Evolutionary conservation across 345 rosid genomes (phyloP).

Genomic region (Adansonia digitata): DNA sequence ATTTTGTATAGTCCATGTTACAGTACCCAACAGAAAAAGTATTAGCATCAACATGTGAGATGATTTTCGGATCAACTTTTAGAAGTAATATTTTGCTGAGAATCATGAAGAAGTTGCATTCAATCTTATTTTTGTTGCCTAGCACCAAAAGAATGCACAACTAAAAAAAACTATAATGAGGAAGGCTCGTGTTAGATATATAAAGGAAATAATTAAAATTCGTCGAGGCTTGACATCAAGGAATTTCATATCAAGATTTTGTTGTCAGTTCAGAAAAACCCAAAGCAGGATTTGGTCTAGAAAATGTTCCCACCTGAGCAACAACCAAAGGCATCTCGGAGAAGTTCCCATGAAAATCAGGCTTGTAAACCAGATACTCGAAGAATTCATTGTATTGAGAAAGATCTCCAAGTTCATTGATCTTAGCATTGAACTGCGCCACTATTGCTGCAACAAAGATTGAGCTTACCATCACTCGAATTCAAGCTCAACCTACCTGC

Average conservation of each 20-base stretch:
- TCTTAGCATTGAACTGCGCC: constrained; percentile 41
- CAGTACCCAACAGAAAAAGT: not conserved
- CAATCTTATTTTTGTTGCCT: too few species aligned
- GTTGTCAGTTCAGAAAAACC: not conserved
- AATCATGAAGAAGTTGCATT: not conserved
- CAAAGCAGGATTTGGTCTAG: not conserved
- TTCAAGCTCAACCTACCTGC: constrained; percentile 51
- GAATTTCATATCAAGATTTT: not conserved
- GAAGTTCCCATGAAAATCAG: constrained; percentile 35
- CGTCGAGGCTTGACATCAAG: not conserved
- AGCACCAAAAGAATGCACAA: not conserved
- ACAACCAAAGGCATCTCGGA: constrained; percentile 56
- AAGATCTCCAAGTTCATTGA: constrained; percentile 55
- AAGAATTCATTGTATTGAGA: constrained; percentile 44
- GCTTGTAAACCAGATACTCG: constrained; percentile 49
- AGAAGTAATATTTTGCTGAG: too few species aligned
- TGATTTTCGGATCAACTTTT: too few species aligned
- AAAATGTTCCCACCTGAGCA: constrained; percentile 43
- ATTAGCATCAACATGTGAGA: too few species aligned
- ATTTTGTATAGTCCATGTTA: not conserved
- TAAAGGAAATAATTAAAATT: not conserved
- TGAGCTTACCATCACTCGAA: constrained; percentile 41
- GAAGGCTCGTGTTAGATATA: not conserved
- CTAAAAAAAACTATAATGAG: not conserved
- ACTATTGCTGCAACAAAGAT: constrained; percentile 49